phyloP scores from a whole-genome alignment of 2,329 filamentous ascomycete species.

The Pseudocercospora ulei region DNA sequence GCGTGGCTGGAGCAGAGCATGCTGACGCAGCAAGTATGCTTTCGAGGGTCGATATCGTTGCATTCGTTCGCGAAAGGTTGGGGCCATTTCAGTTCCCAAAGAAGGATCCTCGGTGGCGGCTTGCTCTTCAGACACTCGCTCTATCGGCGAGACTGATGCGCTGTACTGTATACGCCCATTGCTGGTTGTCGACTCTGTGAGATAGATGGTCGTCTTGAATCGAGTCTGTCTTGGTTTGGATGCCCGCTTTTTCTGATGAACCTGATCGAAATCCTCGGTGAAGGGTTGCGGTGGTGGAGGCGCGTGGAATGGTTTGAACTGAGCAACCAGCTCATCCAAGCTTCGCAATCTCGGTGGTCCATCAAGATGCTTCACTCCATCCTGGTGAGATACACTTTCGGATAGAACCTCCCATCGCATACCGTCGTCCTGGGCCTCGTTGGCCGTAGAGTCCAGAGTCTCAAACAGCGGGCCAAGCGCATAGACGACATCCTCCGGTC shows the following conservation, averaged over 20 bases:
- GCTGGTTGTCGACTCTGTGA: conserved; percentile 46
- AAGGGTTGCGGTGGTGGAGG: conserved; percentile 66
- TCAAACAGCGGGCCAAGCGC: conserved; percentile 42
- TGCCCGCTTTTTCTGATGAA: conserved; percentile 17
- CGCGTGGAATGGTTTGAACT: conserved; percentile 65
- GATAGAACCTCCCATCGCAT: conserved; percentile 35
- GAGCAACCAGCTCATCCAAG: conserved; percentile 37
- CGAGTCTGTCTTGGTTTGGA: conserved; percentile 20
- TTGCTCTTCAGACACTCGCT: conserved; percentile 33
- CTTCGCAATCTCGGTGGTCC: conserved; percentile 27
- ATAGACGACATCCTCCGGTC: conserved; percentile 37
- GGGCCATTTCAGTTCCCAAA: conserved; percentile 7
- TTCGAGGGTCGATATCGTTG: conserved; percentile 48
- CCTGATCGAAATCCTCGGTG: conserved; percentile 17
- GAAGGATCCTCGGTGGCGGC: conserved; percentile 27
- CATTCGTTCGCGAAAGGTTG: conserved; percentile 58
- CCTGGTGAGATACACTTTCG: conserved; percentile 30
- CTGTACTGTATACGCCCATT: conserved; percentile 46
- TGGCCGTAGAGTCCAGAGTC: conserved; percentile 25
- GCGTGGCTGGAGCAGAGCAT: conserved; percentile 14
- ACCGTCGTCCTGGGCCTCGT: conserved; percentile 32
- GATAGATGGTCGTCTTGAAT: conserved; percentile 44
- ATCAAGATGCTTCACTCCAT: conserved; percentile 31
- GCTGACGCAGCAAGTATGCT: conserved; percentile 37
- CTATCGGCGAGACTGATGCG: conserved; percentile 44